Conservation (phyloP, 2,329 filamentous ascomycete species). For the Tolypocladium album region DNA sequence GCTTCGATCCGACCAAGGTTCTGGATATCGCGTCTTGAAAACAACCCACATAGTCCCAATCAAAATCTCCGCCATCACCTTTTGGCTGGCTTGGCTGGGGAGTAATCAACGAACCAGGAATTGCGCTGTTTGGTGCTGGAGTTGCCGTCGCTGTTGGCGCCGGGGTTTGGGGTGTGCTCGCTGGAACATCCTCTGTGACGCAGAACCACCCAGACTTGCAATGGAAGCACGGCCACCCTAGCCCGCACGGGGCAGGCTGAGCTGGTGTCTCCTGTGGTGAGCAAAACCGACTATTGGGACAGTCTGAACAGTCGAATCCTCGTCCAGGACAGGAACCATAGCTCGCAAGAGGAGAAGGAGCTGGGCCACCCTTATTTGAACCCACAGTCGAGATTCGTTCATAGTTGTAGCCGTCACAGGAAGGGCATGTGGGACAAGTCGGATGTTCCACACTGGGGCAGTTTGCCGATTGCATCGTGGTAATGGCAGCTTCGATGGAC, state of each 20-base stretch:
- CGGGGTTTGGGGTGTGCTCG: neutral
- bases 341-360: neutral
- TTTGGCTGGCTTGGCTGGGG: neutral
- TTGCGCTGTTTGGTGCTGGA: neutral
- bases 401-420: conserved; percentile 6
- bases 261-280: conserved; percentile 19
- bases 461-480: neutral
- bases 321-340: conserved; percentile 12
- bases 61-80: neutral
- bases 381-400: neutral
- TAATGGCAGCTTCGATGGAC: neutral
- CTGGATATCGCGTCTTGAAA: conserved; percentile 16
- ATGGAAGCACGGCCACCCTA: conserved; percentile 21
- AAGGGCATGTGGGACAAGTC: conserved; percentile 8
- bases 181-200: conserved; percentile 3
- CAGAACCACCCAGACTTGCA: conserved; percentile 19
- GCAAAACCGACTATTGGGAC: conserved; percentile 19
- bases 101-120: neutral
- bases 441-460: neutral
- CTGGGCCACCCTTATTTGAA: neutral
- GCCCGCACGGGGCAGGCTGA: conserved; percentile 14
- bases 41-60: conserved; percentile 20
- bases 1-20: conserved; percentile 10
- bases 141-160: neutral
- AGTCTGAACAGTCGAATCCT: conserved; percentile 17